Evolutionary conservation across 192 early-diverging fungal species (phyloP), one percentile per base, ranked within the genome.

Genomic region (Entomortierella chlamydospora): DNA sequence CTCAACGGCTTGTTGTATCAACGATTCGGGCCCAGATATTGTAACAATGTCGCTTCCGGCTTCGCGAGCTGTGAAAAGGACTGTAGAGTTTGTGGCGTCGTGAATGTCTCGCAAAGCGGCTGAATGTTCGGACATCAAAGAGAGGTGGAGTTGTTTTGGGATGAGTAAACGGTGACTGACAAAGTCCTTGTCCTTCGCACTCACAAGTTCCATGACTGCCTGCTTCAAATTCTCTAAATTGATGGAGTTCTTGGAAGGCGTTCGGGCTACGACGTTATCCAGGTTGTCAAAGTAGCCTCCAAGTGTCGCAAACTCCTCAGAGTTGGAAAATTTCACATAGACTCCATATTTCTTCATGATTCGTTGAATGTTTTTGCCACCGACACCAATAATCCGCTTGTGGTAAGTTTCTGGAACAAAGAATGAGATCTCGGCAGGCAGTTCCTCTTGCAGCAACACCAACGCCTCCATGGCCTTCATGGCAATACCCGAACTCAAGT

Each of bases 331-430:
- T 67, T 95, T 95, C 57, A 95, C 93, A 67, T 94, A 95, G 0
- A 95, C 94, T 22, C 93, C 94, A 63, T 86, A 93, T 61, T 93
- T 92, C 50, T 95, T 95, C 94, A 95, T 95, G 68, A 95, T 95
- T 37, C 92, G 85, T 60, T 95, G 94, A 49, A 95, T 94, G 76
- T 95, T 95, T 54, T 93, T 94, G 62, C 94, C 94, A 9, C 92
- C 93, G 18, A 94, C 93, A 7, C 94, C 94, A 61, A 95, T 95
- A 64, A 95, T 95, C 13, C 94, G 86, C 77, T 95, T 95, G 83
- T 95, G 94, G 68, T 87, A 92, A 1, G 89, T 78, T 62, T 95
- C 93, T 31, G 93, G 93, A 6, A 95, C 89, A 79, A 89, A 90
- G 61, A 95, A 95, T 11, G 90, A 92, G 51, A 94, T 92, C 57